These are phyloP conservation scores for Metschnikowia aberdeeniae DNA, from an alignment of 805 yeast genomes.

Conservation along the genomic window DNA sequence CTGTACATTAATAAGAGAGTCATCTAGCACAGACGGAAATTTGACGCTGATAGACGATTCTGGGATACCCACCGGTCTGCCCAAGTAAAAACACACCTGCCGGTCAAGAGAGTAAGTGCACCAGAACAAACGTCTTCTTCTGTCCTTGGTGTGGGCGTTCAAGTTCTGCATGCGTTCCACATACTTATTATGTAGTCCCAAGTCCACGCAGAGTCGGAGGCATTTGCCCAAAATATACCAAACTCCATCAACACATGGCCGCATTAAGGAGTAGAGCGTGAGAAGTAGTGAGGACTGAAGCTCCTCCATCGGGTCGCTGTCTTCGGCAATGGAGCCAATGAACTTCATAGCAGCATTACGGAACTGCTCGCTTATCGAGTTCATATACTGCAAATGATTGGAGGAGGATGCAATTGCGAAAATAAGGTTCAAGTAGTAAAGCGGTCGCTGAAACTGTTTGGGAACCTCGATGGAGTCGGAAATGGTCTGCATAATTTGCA, in stretches of 20 bases:
- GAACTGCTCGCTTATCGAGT: constrained; percentile 64
- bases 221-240: constrained; percentile 88
- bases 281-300: constrained; percentile 68
- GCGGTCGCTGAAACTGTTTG: constrained; percentile 42
- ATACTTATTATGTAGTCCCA: constrained; percentile 74
- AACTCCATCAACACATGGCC: constrained; percentile 88
- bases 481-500: constrained; percentile 3
- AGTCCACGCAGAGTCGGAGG: constrained; percentile 71
- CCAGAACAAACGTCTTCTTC: constrained; percentile 69
- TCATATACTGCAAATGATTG: constrained; percentile 63
- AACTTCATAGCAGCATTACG: constrained; percentile 60
- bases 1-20: constrained; percentile 48
- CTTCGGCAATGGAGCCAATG: constrained; percentile 55
- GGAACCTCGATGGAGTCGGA: constrained; percentile 39
- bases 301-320: constrained; percentile 61
- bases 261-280: constrained; percentile 73
- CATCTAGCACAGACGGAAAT: constrained; percentile 74
- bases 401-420: constrained; percentile 80
- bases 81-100: constrained; percentile 80
- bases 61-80: constrained; percentile 85
- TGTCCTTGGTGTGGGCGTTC: constrained; percentile 59
- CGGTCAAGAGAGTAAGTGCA: constrained; percentile 83
- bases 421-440: constrained; percentile 69
- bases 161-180: constrained; percentile 25
- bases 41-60: constrained; percentile 71